These are phyloP conservation scores for Ceratocystis destructans DNA, from an alignment of 2,329 filamentous ascomycete genomes.

Conservation along the genomic window DNA sequence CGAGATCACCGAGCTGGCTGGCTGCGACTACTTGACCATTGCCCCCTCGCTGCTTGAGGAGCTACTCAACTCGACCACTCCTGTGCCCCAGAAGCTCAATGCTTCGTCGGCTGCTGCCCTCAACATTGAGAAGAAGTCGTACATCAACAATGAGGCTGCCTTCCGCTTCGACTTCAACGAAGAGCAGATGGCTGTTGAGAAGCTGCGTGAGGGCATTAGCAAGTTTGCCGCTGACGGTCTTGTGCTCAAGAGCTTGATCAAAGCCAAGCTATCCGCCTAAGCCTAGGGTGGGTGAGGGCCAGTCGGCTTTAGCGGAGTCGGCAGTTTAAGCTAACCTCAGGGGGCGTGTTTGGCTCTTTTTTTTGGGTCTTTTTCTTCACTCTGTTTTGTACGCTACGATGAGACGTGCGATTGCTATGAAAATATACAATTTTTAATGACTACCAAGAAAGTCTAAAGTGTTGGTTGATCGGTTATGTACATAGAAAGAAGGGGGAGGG, in stretches of 20 bases:
- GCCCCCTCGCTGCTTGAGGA: conserved; percentile 62
- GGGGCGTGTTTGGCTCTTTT: neutral
- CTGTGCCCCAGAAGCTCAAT: conserved; percentile 88
- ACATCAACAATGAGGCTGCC: conserved; percentile 73
- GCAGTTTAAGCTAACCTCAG: no score
- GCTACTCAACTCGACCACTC: conserved; percentile 66
- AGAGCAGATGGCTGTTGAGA: conserved; percentile 98
- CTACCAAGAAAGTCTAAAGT: neutral
- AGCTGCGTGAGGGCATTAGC: conserved; percentile 97
- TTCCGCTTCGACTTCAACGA: conserved; percentile 99
- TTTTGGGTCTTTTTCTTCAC: neutral
- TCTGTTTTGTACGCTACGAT: neutral
- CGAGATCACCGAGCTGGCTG: conserved; percentile 96
- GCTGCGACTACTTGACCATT: conserved; percentile 97
- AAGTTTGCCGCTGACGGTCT: conserved; percentile 95
- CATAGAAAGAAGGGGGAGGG: neutral
- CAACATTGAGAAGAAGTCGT: conserved; percentile 74
- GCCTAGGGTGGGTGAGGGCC: neutral
- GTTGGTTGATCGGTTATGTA: neutral
- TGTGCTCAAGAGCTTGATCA: conserved; percentile 84
- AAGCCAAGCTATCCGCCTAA: conserved; percentile 59
- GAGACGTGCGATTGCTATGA: neutral
- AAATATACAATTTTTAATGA: conserved; percentile 9
- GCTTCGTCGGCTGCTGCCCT: conserved; percentile 49
- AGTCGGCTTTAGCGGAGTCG: no score